Percentiles rank a stretch among this genome's conserved stretches.
Evolutionary conservation across 306 rosid species (phyloP).

Genomic region (Medicago ruthenica): DNA sequence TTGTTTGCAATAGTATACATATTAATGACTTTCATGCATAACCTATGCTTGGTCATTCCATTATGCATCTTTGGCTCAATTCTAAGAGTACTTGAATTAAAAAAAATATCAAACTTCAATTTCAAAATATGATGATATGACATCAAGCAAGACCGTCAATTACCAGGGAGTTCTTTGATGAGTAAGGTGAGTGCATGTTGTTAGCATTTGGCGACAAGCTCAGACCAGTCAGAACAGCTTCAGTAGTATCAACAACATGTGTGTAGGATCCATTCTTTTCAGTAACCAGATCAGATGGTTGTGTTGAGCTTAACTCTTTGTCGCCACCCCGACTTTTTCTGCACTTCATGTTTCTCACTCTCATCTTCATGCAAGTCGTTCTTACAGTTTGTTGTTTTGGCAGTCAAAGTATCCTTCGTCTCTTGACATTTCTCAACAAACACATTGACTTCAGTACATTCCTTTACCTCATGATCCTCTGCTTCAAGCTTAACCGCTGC

Average conservation of each 20-base stretch:
- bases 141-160: slow-evolving; percentile 29
- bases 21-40: background rate
- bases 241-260: slow-evolving; percentile 49
- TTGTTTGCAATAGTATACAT: background rate
- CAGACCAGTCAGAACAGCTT: slow-evolving; percentile 46
- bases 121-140: slow-evolving; percentile 17
- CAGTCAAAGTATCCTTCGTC: slow-evolving; percentile 55
- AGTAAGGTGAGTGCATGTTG: slow-evolving; percentile 54
- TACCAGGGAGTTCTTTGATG: slow-evolving; percentile 65
- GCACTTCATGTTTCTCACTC: slow-evolving; percentile 58
- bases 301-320: slow-evolving; percentile 53
- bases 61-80: background rate
- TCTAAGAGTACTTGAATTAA: background rate
- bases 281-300: slow-evolving; percentile 51
- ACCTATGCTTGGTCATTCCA: background rate
- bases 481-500: slow-evolving; percentile 52
- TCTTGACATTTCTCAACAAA: slow-evolving; percentile 52
- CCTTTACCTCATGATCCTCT: slow-evolving; percentile 67
- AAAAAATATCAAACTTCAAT: background rate
- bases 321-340: slow-evolving; percentile 38
- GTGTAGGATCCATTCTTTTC: slow-evolving; percentile 50
- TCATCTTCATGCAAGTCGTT: slow-evolving; percentile 50
- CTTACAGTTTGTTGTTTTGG: slow-evolving; percentile 54
- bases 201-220: slow-evolving; percentile 53
- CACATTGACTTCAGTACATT: slow-evolving; percentile 53